Percentiles rank a stretch among this genome's conserved stretches.
These are phyloP conservation scores for Termitomyces heimii DNA, from an alignment of 768 basidiomycete genomes.

Conservation along the genomic window DNA sequence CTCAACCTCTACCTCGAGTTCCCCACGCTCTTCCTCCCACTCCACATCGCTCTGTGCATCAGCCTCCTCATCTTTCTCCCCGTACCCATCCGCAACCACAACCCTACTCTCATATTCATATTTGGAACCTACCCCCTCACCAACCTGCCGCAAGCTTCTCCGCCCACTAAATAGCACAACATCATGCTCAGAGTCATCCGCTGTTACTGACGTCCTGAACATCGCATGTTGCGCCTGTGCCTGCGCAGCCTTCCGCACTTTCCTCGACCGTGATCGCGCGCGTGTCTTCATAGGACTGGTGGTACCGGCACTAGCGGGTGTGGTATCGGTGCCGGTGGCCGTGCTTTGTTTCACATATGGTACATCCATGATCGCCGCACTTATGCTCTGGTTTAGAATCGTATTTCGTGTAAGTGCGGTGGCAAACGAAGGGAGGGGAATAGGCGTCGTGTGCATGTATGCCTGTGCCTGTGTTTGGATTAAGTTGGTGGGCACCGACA, in stretches of 20 bases:
- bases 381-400: neutral
- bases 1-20: neutral
- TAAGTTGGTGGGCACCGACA: neutral
- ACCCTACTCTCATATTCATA: neutral
- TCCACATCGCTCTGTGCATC: neutral
- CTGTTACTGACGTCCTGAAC: neutral
- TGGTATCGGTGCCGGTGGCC: neutral
- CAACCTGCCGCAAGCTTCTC: neutral
- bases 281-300: neutral
- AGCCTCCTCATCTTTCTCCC: neutral
- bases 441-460: slow-evolving; percentile 14
- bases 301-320: neutral
- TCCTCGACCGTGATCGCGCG: neutral
- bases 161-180: neutral
- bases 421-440: slow-evolving; percentile 36
- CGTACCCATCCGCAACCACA: neutral
- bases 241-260: neutral
- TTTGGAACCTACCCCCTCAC: neutral
- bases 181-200: neutral
- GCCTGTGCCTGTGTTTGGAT: neutral
- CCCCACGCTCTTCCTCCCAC: neutral
- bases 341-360: neutral
- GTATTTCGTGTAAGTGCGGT: slow-evolving; percentile 16
- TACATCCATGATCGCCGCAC: neutral
- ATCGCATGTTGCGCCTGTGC: neutral